phyloP scores from a whole-genome alignment of 305 asterid genomes.

The Fraxinus latifolia region DNA sequence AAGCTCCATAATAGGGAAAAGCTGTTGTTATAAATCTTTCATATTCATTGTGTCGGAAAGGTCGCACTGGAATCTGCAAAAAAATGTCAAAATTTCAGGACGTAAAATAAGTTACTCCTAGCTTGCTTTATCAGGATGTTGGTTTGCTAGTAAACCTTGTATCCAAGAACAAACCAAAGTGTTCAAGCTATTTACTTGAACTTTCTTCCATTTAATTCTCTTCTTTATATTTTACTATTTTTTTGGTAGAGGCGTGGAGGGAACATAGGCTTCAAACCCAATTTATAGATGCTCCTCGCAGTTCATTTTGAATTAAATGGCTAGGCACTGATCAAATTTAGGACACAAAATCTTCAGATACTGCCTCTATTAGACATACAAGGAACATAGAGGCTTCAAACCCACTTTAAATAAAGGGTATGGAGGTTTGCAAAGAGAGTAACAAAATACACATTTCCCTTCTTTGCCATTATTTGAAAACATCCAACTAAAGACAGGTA shows the following conservation, averaged over 20 bases:
- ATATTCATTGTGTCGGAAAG: conserved; percentile 84
- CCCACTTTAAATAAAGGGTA: background rate
- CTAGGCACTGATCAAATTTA: background rate
- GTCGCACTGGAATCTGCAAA: conserved; percentile 90
- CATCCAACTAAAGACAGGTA: background rate
- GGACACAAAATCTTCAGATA: background rate
- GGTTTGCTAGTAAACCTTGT: background rate
- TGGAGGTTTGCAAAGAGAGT: background rate
- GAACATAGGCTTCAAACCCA: background rate
- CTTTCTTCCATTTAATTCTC: background rate
- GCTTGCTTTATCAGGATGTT: background rate
- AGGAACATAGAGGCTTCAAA: background rate
- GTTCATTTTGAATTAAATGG: background rate
- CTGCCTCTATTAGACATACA: background rate
- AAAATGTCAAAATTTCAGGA: conserved; percentile 2
- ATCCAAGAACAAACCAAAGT: background rate
- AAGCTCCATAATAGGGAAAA: conserved; percentile 81
- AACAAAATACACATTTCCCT: background rate
- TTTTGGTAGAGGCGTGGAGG: background rate
- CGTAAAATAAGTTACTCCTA: background rate
- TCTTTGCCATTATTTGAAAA: background rate
- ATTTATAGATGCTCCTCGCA: background rate
- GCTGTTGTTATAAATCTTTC: conserved; percentile 85
- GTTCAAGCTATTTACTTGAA: background rate
- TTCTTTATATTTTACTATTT: background rate